phyloP scores from a whole-genome alignment of 768 basidiomycete species.

The Russula virescens region DNA sequence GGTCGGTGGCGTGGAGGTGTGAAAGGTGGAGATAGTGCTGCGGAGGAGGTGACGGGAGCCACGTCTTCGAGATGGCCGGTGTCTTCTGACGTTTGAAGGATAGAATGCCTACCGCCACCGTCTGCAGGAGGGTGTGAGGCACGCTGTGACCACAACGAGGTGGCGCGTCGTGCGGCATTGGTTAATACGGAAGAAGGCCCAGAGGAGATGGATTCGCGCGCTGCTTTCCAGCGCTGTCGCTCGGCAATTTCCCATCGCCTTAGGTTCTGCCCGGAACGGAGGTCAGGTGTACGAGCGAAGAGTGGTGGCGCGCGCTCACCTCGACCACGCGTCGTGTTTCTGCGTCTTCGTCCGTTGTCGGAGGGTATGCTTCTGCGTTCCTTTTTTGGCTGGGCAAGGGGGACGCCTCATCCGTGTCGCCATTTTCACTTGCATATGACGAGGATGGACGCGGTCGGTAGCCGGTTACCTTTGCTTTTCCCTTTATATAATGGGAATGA shows the following conservation, averaged over 20 bases:
- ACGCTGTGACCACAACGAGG: conserved; percentile 47
- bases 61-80: conserved; percentile 51
- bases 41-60: conserved; percentile 32
- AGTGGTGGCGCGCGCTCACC: conserved; percentile 38
- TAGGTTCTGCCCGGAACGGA: conserved; percentile 49
- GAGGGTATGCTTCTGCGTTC: conserved; percentile 48
- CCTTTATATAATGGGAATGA: conserved; percentile 9
- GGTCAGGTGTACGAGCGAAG: neutral
- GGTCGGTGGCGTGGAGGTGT: conserved; percentile 27
- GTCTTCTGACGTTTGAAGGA: conserved; percentile 45
- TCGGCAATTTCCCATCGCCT: conserved; percentile 75
- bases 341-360: conserved; percentile 55
- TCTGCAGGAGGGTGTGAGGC: conserved; percentile 32
- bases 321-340: conserved; percentile 69
- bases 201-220: conserved; percentile 45
- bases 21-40: conserved; percentile 37
- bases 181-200: conserved; percentile 44
- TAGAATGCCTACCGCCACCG: conserved; percentile 44
- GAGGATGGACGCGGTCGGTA: neutral
- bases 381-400: neutral
- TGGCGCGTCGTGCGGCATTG: conserved; percentile 54
- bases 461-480: conserved; percentile 13
- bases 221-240: conserved; percentile 66
- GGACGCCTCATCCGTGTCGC: conserved; percentile 7
- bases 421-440: conserved; percentile 7